A percentile compares a stretch with the other conserved stretches of the same genome.
These are phyloP conservation scores for Globisporangium paroecandrum DNA, from an alignment of 352 stramenopile genomes.

Conservation along the genomic window DNA sequence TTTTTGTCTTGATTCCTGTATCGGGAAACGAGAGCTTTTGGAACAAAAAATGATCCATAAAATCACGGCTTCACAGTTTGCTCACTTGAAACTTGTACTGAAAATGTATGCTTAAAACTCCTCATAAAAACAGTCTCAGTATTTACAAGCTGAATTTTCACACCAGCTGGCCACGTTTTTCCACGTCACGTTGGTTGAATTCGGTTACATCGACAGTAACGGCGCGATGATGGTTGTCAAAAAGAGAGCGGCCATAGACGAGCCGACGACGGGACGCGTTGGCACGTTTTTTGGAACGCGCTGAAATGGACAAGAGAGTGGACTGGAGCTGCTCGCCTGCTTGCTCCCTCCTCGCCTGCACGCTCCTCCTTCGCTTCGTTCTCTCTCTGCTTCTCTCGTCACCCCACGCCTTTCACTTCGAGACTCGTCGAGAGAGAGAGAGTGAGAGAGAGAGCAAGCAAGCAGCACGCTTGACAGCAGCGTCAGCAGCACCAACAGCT, in stretches of 20 bases:
- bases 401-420: neutral
- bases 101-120: neutral
- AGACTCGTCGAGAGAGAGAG: slow-evolving; percentile 1
- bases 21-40: neutral
- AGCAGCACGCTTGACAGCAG: neutral
- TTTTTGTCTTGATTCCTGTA: neutral
- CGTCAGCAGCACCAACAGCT: neutral
- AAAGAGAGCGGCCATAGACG: neutral
- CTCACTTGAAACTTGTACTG: neutral
- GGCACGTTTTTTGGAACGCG: slow-evolving; percentile 1
- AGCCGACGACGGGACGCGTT: neutral
- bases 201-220: neutral
- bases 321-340: neutral
- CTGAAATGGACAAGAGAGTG: neutral
- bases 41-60: neutral
- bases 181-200: neutral
- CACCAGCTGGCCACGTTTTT: neutral
- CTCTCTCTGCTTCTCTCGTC: neutral
- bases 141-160: neutral
- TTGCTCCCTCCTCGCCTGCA: neutral
- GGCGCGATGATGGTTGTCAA: neutral
- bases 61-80: neutral
- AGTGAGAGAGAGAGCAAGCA: neutral
- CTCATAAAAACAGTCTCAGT: neutral
- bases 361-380: neutral